A percentile compares a stretch with the other conserved stretches of the same genome.
Conservation (phyloP, 2,329 filamentous ascomycete genomes). For the Fonsecaea nubica region DNA sequence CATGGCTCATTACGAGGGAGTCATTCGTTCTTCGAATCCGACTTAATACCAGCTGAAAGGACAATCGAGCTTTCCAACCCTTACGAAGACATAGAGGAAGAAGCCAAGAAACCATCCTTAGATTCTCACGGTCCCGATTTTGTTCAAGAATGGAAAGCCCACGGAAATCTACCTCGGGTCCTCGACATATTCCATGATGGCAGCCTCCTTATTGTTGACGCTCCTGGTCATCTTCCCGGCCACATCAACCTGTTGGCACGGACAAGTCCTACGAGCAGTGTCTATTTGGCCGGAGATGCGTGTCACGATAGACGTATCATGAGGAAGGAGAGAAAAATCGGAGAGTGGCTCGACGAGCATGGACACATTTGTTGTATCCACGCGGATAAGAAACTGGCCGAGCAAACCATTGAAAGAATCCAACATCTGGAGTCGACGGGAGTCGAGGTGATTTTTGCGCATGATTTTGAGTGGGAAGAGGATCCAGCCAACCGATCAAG, state of each 20-base stretch:
- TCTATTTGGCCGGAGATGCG: slow-evolving; percentile 46
- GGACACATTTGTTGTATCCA: slow-evolving; percentile 44
- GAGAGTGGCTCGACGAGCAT: slow-evolving; percentile 41
- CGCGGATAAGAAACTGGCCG: slow-evolving; percentile 38
- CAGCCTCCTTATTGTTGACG: slow-evolving; percentile 43
- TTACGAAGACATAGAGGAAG: slow-evolving; percentile 26
- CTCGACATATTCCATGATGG: slow-evolving; percentile 45
- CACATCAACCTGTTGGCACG: slow-evolving; percentile 45
- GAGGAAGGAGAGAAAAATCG: slow-evolving; percentile 42
- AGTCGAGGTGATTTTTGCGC: slow-evolving; percentile 44
- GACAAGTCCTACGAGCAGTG: slow-evolving; percentile 28
- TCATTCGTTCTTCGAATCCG: slow-evolving; percentile 41
- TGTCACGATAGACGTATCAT: slow-evolving; percentile 45
- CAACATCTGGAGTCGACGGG: slow-evolving; percentile 33
- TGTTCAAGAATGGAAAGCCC: slow-evolving; percentile 36
- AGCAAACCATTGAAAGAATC: slow-evolving; percentile 41
- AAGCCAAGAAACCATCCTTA: slow-evolving; percentile 10
- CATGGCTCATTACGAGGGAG: slow-evolving; percentile 32
- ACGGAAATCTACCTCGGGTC: slow-evolving; percentile 31
- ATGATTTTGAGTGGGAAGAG: slow-evolving; percentile 44
- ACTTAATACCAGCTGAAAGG: slow-evolving; percentile 35
- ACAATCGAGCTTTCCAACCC: slow-evolving; percentile 39
- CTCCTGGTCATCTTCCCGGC: slow-evolving; percentile 44
- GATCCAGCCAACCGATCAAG: slow-evolving; percentile 26
- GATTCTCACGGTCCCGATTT: slow-evolving; percentile 30